Conservation (phyloP, 306 rosid species). For the Arachis hypogaea region DNA sequence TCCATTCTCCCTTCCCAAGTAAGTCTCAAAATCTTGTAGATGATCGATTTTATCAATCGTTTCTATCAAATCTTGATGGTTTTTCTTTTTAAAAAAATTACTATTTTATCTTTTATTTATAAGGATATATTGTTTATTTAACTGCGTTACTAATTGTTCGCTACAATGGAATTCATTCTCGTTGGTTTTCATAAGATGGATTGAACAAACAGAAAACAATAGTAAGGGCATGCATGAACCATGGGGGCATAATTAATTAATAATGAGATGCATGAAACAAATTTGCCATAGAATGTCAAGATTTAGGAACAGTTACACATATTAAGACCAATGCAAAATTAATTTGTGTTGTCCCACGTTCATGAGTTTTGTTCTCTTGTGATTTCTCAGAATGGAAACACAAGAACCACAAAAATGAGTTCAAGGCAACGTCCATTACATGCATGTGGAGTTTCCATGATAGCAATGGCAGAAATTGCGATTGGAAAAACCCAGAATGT, state of each 20-base stretch:
- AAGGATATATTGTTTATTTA: not conserved
- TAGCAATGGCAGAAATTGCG: constrained; percentile 47
- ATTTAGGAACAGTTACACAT: not conserved
- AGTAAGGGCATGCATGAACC: not conserved
- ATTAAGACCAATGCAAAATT: not conserved
- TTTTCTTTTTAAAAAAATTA: no score
- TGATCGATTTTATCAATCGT: not conserved
- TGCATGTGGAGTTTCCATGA: constrained; percentile 58
- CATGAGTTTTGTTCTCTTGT: not conserved
- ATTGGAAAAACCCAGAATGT: constrained; percentile 47
- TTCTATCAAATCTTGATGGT: not conserved
- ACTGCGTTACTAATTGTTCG: constrained; percentile 10
- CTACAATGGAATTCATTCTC: constrained; percentile 15
- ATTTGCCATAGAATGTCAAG: not conserved
- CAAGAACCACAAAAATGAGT: constrained; percentile 33
- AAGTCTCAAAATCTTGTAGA: constrained; percentile 16
- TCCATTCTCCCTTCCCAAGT: constrained; percentile 29
- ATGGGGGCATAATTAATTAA: not conserved
- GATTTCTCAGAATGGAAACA: constrained; percentile 43
- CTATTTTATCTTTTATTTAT: not conserved
- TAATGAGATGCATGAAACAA: not conserved
- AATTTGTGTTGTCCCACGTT: not conserved
- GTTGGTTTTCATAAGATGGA: not conserved
- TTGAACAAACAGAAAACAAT: not conserved
- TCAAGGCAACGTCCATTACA: constrained; percentile 62